Evolutionary conservation across 345 rosid species (phyloP).

Genomic region (Gossypium turneri): DNA sequence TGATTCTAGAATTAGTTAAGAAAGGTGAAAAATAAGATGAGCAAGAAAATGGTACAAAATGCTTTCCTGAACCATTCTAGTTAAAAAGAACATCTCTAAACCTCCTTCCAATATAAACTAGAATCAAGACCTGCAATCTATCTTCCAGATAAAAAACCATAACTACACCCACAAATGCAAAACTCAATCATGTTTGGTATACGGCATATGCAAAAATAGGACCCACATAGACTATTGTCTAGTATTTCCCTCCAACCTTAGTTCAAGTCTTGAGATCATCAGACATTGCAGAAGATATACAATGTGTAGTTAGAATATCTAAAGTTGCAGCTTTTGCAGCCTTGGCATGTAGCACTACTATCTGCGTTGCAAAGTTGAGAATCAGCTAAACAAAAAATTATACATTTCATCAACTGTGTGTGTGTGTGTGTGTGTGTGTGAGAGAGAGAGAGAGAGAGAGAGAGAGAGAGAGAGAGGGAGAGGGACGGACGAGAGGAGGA

Average conservation of each 20-base stretch:
- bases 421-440: background rate
- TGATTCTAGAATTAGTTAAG: background rate
- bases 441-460: slow-evolving; percentile 14
- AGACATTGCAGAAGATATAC: slow-evolving; percentile 85
- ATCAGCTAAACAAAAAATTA: background rate
- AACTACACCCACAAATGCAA: background rate
- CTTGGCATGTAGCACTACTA: slow-evolving; percentile 59
- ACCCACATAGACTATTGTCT: background rate
- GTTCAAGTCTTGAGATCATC: slow-evolving; percentile 66
- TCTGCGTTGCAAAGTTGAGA: slow-evolving; percentile 33
- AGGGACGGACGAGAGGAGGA: slow-evolving; percentile 12
- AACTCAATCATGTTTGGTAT: background rate
- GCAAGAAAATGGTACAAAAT: background rate
- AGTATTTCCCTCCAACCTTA: slow-evolving; percentile 9
- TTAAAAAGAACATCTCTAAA: background rate
- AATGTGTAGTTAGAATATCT: slow-evolving; percentile 75
- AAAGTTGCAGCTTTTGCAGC: slow-evolving; percentile 72
- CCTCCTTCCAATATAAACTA: background rate
- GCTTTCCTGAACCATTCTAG: background rate
- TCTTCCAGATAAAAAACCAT: background rate
- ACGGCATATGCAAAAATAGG: background rate
- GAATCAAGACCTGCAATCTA: background rate
- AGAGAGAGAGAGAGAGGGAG: slow-evolving; percentile 13
- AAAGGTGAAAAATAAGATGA: too few relatives aligned
- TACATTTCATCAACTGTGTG: background rate